Conservation (phyloP, 768 basidiomycete species). For the Lactifluus piperatus region DNA sequence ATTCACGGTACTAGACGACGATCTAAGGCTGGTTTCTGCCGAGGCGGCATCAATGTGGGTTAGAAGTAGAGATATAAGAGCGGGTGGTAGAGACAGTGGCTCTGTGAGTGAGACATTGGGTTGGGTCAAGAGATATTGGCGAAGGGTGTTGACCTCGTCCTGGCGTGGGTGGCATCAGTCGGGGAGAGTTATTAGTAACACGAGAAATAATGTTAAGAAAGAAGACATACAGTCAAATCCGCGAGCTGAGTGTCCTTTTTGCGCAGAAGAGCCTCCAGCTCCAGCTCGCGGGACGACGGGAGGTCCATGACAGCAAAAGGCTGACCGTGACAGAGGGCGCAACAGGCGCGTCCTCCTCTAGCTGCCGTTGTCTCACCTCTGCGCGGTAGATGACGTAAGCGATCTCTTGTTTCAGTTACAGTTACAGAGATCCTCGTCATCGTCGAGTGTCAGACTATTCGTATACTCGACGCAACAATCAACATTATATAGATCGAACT, state of each 20-base stretch:
- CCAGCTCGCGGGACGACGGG: constrained; percentile 67
- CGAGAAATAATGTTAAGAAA: constrained; percentile 1
- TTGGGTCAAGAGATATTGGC: constrained; percentile 54
- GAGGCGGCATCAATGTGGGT: constrained; percentile 51
- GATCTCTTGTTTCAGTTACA: not conserved
- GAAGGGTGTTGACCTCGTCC: constrained; percentile 67
- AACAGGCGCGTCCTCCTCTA: constrained; percentile 13
- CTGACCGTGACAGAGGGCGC: constrained; percentile 14
- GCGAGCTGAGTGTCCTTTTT: constrained; percentile 64
- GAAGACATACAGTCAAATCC: constrained; percentile 56
- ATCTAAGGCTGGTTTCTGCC: constrained; percentile 23
- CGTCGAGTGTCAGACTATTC: not conserved
- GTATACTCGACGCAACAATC: not conserved
- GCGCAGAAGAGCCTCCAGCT: constrained; percentile 72
- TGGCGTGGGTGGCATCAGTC: constrained; percentile 35
- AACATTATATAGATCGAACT: too few species aligned
- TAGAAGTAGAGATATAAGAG: constrained; percentile 57
- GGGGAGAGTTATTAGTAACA: not conserved
- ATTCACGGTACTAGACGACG: constrained; percentile 45
- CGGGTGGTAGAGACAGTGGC: constrained; percentile 59
- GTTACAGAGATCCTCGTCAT: not conserved
- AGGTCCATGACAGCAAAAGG: constrained; percentile 43
- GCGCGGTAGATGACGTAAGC: constrained; percentile 14
- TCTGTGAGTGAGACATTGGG: constrained; percentile 52
- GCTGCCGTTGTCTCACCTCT: not conserved